A percentile compares a stretch with the other conserved stretches of the same genome.
These are phyloP conservation scores for Rhododendron henanense DNA, from an alignment of 148 eudicot genomes.

Conservation along the genomic window DNA sequence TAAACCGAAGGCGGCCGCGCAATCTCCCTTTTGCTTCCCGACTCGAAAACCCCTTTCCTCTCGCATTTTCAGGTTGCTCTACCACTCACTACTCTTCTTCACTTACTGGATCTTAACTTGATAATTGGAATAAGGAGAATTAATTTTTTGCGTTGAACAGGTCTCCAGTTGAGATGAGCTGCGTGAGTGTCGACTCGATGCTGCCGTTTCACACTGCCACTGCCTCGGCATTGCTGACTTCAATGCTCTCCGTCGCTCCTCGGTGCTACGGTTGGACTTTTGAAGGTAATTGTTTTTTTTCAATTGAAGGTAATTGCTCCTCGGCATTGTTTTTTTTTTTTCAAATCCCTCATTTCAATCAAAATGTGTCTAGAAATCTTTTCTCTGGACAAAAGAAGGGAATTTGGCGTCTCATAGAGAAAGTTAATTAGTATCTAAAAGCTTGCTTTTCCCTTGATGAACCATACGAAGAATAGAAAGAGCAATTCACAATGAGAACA, in stretches of 20 bases:
- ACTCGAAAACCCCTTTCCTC: constrained; percentile 45
- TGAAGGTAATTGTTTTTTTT: constrained; percentile 46
- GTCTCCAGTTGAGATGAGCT: constrained; percentile 74
- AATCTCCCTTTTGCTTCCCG: constrained; percentile 45
- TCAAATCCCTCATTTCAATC: too few species aligned
- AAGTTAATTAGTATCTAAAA: too few species aligned
- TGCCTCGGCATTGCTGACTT: constrained; percentile 81
- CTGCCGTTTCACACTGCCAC: constrained; percentile 86
- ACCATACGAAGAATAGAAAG: too few species aligned
- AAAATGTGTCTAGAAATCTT: too few species aligned
- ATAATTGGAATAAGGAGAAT: background rate
- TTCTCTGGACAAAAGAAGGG: too few species aligned
- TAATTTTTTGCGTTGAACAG: constrained; percentile 22
- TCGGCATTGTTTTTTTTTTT: too few species aligned
- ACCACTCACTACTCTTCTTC: background rate
- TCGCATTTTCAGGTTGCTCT: constrained; percentile 60
- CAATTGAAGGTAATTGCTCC: too few species aligned
- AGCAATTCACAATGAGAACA: too few species aligned
- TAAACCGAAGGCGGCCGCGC: constrained; percentile 38
- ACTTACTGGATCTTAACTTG: background rate
- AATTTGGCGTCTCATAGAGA: too few species aligned
- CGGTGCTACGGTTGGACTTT: constrained; percentile 59
- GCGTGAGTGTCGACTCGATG: constrained; percentile 56
- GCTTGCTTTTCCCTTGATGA: too few species aligned
- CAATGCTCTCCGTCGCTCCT: constrained; percentile 66